Evolutionary conservation across 352 stramenopile species (phyloP), one percentile per base, ranked within the genome.

Genomic region (Phytophthora ohioensis): DNA sequence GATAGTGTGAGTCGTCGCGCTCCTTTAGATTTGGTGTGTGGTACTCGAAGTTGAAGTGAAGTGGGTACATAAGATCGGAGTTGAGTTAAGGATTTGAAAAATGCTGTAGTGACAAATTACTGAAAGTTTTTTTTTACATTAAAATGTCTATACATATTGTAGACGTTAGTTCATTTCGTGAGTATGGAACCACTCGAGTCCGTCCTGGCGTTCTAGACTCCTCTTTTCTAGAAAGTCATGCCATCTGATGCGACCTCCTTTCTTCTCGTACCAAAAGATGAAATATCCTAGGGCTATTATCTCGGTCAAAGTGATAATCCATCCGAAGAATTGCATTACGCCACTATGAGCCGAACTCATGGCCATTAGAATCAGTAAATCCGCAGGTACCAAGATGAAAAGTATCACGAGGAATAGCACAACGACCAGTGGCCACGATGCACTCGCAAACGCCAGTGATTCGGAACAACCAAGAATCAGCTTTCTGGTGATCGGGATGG

Each of bases 101-200:
- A 27, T 1, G 21, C n/a, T 48, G 35, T 39, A 45, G 12, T 45
- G 4, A 45, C 39, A 45, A 45, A 45, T 45, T 45, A 45, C 39
- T 45, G 13, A n/a, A 45, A 45, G 1, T 45, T 45, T 11, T 12
- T 39, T 39, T 7, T 5, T 39, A 7, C 35, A 39, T 45, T 45
- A 45, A 48, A 2, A 27, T 27, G 21, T 27, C 2, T 2, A 27
- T 27, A 27, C 1, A 27, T 27, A 2, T 27, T 27, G 21, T 27
- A 27, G 21, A 21, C 15, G 5, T 49, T 15, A 49, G n/a, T 30
- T 51, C n/a, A 53, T 9, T 34, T 53, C 46, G 27, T 53, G 46
- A 17, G 46, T 36, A 8, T 53, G 21, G 46, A 53, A 49, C 43
- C 43, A 49, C 43, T 49, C 17, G 21, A 48, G 43, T 49, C 43